Evolutionary conservation across 805 yeast genomes (phyloP), one percentile per base, ranked within the genome.

Genomic region (Blastobotrys peoriensis): DNA sequence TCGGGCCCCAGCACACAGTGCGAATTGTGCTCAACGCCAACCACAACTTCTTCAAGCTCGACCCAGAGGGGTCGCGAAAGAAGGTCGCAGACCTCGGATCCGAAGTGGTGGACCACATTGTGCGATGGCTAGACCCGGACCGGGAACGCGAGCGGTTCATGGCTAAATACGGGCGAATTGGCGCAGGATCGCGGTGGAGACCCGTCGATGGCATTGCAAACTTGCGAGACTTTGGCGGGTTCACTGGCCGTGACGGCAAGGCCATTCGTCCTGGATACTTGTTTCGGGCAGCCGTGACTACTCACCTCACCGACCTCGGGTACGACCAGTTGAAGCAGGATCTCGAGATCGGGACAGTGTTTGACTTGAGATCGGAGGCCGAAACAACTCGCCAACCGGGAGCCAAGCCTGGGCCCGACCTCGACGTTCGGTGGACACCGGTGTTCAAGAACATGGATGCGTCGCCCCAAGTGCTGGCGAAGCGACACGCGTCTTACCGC

Each of bases 151-250:
- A 56, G n/a, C 63, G 91, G 41, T 84, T 82, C 52, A 66, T 68
- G 48, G 58, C 64, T 8, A 46, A 61, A 2, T 60, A 69, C 19
- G 43, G 53, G 15, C 53, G 48, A 16, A 61, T 78, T 3, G 72
- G 71, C 3, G 58, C 61, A n/a, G 53, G 66, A 17, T 63, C 77
- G 2, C 65, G 89, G 47, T 81, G 84, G 81, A 77, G 77, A 51
- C 41, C 61, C 0, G 71, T 85, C 17, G 84, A 81, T 4, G 89
- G 88, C 0, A 74, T 85, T 17, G 62, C 73, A 34, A 86, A 86
- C 55, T 82, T 85, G 55, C 70, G 96, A 50, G 95, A 87, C 56
- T 58, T 81, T 45, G 96, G 95, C 1, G 95, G 94, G 10, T 86
- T 83, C 76, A 45, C 78, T 0, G 18, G 28, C 15, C 50, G 51